Conservation (phyloP, 768 basidiomycete genomes). For the Podaxis sp. region DNA sequence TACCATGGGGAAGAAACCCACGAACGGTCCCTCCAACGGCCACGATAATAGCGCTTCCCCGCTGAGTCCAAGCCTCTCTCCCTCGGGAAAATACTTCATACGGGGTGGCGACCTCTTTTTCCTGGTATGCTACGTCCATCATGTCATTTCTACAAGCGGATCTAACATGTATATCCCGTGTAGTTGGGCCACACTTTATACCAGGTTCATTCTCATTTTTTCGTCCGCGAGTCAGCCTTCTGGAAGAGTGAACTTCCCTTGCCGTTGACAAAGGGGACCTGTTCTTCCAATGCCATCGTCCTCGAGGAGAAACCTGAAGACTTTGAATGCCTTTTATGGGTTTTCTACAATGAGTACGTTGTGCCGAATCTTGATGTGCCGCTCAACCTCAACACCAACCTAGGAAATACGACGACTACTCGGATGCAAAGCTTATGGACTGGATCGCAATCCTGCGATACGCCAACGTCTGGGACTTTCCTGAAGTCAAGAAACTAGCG, state of each 20-base stretch:
- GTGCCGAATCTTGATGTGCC: background rate
- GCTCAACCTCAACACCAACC: background rate
- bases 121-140: background rate
- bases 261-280: background rate
- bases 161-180: background rate
- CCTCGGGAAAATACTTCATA: background rate
- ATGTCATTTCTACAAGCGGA: background rate
- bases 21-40: background rate
- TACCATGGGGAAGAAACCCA: background rate
- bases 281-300: conserved; percentile 9
- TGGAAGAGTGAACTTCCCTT: conserved; percentile 8
- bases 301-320: conserved; percentile 12
- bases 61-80: background rate
- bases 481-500: background rate
- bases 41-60: background rate
- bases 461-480: conserved; percentile 9
- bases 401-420: background rate
- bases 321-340: conserved; percentile 17
- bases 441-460: conserved; percentile 3
- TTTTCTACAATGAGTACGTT: conserved; percentile 18
- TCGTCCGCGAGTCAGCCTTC: conserved; percentile 16
- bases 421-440: background rate
- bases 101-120: background rate
- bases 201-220: conserved; percentile 18
- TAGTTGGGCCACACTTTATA: conserved; percentile 14